phyloP scores from a whole-genome alignment of 2,329 filamentous ascomycete species.

The Cytospora piceicola region DNA sequence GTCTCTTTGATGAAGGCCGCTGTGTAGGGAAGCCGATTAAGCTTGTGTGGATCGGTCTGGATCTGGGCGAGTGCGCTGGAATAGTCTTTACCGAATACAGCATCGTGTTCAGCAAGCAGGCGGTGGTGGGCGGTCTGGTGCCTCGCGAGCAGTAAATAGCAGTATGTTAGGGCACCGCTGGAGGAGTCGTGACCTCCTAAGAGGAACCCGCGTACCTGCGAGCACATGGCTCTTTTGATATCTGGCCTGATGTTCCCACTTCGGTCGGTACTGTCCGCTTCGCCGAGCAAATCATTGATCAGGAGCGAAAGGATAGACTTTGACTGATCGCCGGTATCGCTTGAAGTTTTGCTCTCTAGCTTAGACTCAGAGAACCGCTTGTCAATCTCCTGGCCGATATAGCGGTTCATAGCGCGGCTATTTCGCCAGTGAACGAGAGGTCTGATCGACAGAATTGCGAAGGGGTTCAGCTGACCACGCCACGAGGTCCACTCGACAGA shows the following conservation, averaged over 20 bases:
- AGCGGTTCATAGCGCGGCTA: conserved; percentile 32
- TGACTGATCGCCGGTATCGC: conserved; percentile 13
- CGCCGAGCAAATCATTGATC: conserved; percentile 32
- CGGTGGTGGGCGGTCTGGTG: conserved; percentile 34
- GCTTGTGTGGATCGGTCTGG: conserved; percentile 30
- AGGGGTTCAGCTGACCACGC: conserved; percentile 33
- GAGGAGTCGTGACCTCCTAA: conserved; percentile 69
- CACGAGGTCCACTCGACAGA: conserved; percentile 34
- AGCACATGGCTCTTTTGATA: conserved; percentile 30
- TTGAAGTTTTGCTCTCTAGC: conserved; percentile 2
- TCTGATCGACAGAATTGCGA: conserved; percentile 29
- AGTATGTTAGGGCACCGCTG: conserved; percentile 58
- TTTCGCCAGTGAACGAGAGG: conserved; percentile 34
- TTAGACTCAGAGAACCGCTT: conserved; percentile 32
- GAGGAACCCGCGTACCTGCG: conserved; percentile 40
- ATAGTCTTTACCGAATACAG: conserved; percentile 30
- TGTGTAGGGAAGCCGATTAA: conserved; percentile 42
- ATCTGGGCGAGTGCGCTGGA: not conserved
- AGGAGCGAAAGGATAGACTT: conserved; percentile 33
- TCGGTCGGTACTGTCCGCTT: conserved; percentile 14
- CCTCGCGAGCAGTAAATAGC: conserved; percentile 46
- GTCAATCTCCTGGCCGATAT: conserved; percentile 33
- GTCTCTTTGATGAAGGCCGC: conserved; percentile 44
- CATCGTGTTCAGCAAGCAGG: conserved; percentile 32
- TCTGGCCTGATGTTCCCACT: conserved; percentile 24